These are phyloP conservation scores for Balamuthia mandrillaris DNA, from an alignment of 208 protist species.

Conservation along the genomic window DNA sequence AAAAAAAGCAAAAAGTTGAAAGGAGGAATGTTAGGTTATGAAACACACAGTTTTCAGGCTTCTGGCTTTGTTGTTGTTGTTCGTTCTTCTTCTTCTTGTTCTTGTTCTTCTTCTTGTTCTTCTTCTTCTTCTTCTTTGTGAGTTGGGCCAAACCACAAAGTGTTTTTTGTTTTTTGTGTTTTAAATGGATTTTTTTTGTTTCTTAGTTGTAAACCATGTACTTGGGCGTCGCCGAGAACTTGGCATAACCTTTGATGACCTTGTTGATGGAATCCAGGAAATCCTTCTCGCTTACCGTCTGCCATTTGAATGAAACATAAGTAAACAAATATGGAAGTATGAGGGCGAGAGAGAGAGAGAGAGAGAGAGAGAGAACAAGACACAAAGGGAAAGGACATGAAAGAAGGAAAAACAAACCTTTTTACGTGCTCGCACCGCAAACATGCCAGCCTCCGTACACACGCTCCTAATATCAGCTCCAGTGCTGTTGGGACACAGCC, in stretches of 20 bases:
- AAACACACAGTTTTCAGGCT: too few relatives aligned
- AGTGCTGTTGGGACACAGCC: slow-evolving; percentile 97
- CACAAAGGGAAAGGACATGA: too few relatives aligned
- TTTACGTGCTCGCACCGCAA: slow-evolving; percentile 96
- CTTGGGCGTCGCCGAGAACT: slow-evolving; percentile 99
- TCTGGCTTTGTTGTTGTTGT: too few relatives aligned
- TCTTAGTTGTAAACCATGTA: slow-evolving; percentile 99
- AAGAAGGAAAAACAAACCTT: too few relatives aligned
- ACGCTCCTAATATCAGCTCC: slow-evolving; percentile 95
- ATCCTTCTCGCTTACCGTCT: slow-evolving; percentile 98
- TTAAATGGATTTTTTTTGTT: too few relatives aligned
- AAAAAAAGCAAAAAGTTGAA: too few relatives aligned
- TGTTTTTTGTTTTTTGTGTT: too few relatives aligned
- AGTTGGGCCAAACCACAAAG: too few relatives aligned
- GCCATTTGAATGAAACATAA: neutral
- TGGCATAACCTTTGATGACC: slow-evolving; percentile 99
- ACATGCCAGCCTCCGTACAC: slow-evolving; percentile 99
- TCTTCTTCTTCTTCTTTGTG: slow-evolving; percentile 95
- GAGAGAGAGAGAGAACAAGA: neutral
- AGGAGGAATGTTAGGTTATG: too few relatives aligned
- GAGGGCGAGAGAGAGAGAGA: neutral
- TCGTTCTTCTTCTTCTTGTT: too few relatives aligned
- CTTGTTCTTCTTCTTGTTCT: slow-evolving; percentile 83
- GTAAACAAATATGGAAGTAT: neutral
- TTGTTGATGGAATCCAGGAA: slow-evolving; percentile 99